A percentile compares a stretch with the other conserved stretches of the same genome.
Evolutionary conservation across 2,329 filamentous ascomycete genomes (phyloP).

Genomic region (Lasiodiplodia gonubiensis): DNA sequence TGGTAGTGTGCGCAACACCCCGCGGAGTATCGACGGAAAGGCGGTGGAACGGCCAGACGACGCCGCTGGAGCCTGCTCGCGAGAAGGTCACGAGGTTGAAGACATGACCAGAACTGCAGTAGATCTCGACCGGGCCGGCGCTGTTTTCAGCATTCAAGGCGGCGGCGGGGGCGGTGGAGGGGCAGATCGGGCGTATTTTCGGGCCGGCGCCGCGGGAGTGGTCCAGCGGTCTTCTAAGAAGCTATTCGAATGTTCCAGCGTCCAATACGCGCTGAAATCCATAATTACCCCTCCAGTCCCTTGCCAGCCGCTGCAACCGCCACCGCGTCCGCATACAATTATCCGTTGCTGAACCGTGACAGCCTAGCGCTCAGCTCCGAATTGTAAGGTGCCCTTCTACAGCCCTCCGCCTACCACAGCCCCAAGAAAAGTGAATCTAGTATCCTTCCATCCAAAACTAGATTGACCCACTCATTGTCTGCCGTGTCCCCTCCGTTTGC

Average conservation of each 20-base stretch:
- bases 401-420: not conserved
- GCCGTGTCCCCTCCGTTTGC: not conserved
- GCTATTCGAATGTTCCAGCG: conserved; percentile 25
- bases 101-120: not conserved
- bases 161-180: conserved; percentile 8
- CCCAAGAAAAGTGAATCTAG: not conserved
- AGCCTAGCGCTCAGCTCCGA: not conserved
- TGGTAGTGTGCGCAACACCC: not conserved
- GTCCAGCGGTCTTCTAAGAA: conserved; percentile 18
- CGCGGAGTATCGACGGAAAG: not conserved
- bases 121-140: not conserved
- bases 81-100: no score
- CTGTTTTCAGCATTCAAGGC: not conserved
- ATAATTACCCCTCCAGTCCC: conserved; percentile 22
- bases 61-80: not conserved
- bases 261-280: conserved; percentile 16
- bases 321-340: not conserved
- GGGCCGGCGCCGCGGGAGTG: conserved; percentile 17
- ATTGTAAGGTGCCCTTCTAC: conserved; percentile 12
- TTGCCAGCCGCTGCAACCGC: conserved; percentile 13
- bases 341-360: conserved; percentile 5
- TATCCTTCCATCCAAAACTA: not conserved
- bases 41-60: not conserved
- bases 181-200: not conserved
- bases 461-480: not conserved